Conservation (phyloP, 345 rosid species). For the Murraya koenigii region DNA sequence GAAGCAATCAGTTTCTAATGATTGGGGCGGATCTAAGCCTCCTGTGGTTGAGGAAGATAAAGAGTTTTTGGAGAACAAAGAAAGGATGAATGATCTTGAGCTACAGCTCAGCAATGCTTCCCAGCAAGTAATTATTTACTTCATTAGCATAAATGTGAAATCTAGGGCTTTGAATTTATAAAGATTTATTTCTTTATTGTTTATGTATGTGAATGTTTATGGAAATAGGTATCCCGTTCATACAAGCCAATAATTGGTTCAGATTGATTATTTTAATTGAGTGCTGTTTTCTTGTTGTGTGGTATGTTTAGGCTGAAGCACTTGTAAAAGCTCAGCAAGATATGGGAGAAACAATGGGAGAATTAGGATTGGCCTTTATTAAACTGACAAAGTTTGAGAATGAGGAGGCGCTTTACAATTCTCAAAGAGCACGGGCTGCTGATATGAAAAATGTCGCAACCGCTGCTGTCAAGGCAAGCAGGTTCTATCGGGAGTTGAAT, state of each 20-base stretch:
- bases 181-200: not conserved
- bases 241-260: not conserved
- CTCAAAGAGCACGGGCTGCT: constrained; percentile 71
- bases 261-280: not conserved
- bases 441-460: constrained; percentile 92
- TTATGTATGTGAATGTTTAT: not conserved
- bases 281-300: constrained; percentile 6
- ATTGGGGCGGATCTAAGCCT: constrained; percentile 85
- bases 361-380: constrained; percentile 80
- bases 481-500: constrained; percentile 85
- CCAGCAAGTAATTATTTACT: constrained; percentile 57
- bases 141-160: not conserved
- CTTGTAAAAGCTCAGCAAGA: constrained; percentile 98
- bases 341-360: constrained; percentile 97
- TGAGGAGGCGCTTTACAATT: constrained; percentile 74
- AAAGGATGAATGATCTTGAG: constrained; percentile 78
- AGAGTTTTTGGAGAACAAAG: constrained; percentile 82
- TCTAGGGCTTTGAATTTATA: not conserved
- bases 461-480: constrained; percentile 96
- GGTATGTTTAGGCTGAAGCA: constrained; percentile 63
- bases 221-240: not conserved
- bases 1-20: constrained; percentile 82
- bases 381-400: constrained; percentile 90
- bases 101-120: constrained; percentile 87
- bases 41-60: constrained; percentile 89